Evolutionary conservation across 345 rosid genomes (phyloP), one percentile per base, ranked within the genome.

Genomic region (Aurinia saxatilis): DNA sequence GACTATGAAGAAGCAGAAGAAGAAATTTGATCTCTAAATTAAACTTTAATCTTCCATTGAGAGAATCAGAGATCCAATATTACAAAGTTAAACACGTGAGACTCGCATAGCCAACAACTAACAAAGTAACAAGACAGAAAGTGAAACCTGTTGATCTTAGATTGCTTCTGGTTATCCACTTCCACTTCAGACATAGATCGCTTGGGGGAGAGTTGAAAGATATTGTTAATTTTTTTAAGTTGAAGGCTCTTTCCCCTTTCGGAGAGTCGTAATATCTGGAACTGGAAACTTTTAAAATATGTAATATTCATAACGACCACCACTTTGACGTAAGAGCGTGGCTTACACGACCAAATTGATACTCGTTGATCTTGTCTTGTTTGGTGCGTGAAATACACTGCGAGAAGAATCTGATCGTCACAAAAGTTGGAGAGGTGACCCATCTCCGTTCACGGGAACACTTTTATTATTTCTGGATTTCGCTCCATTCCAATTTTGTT

Each of bases 151-250:
- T 15, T 48, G 49, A 56, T 41, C 59, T 63, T 15, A 39, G 58
- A 55, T 30, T 11, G 37, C 50, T 70, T 70, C 68, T 55, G 11
- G 57, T 70, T 62, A 38, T 55, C 59, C 18, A 63, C 59, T 63
- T 70, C 65, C 59, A n/a, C 52, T 70, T 70, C 40, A 70, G 64
- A 53, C 61, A 70, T 70, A 70, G 69, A 70, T 70, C 68, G 57
- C 21, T 55, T 36, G 35, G 30, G 23, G 51, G 29, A 55, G 54
- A 34, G 38, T 15, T 55, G 8, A 8, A 39, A 55, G 68, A 48
- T 54, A 54, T 50, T 58, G 45, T 44, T 46, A 59, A 42, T 42
- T 47, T 31, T n/a, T 19, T n/a, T 46, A 34, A 46, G 65, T 46
- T 11, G 33, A 1, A 33, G 29, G 31, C 8, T 70, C 63, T 52